A percentile compares a stretch with the other conserved stretches of the same genome.
These are phyloP conservation scores for Orbilia javanica DNA, from an alignment of 2,329 filamentous ascomycete genomes.

Conservation along the genomic window DNA sequence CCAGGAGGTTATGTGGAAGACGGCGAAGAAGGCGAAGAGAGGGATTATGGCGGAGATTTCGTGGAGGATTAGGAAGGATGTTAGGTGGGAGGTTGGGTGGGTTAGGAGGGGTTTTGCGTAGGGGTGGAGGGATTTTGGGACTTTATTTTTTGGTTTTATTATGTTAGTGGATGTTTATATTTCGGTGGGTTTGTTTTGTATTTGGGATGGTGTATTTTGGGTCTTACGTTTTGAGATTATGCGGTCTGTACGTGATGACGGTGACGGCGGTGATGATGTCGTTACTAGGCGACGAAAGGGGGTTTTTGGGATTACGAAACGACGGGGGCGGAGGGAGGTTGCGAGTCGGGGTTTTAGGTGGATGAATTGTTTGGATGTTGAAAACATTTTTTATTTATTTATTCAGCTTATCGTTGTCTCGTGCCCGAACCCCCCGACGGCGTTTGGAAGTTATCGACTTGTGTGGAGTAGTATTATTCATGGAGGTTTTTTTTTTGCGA, in stretches of 20 bases:
- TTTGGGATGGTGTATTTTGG: slow-evolving; percentile 48
- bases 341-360: neutral
- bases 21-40: slow-evolving; percentile 77
- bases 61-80: slow-evolving; percentile 89
- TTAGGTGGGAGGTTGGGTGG: slow-evolving; percentile 84
- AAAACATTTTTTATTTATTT: slow-evolving; percentile 15
- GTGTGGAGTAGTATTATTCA: no score
- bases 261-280: neutral
- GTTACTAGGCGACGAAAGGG: neutral
- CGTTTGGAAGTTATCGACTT: no score
- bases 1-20: slow-evolving; percentile 84
- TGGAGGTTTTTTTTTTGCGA: no score
- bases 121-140: slow-evolving; percentile 58
- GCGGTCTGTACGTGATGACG: slow-evolving; percentile 30
- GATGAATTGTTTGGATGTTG: neutral
- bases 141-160: slow-evolving; percentile 5
- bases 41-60: slow-evolving; percentile 90
- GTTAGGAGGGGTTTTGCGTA: slow-evolving; percentile 78
- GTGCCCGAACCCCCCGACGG: no score
- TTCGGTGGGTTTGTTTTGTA: no score
- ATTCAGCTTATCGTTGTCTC: no score
- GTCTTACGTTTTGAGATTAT: slow-evolving; percentile 37
- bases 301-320: neutral
- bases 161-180: no score
- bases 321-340: neutral